Evolutionary conservation across 73 alveolate species (phyloP).

Genomic region (Stentor coeruleus): DNA sequence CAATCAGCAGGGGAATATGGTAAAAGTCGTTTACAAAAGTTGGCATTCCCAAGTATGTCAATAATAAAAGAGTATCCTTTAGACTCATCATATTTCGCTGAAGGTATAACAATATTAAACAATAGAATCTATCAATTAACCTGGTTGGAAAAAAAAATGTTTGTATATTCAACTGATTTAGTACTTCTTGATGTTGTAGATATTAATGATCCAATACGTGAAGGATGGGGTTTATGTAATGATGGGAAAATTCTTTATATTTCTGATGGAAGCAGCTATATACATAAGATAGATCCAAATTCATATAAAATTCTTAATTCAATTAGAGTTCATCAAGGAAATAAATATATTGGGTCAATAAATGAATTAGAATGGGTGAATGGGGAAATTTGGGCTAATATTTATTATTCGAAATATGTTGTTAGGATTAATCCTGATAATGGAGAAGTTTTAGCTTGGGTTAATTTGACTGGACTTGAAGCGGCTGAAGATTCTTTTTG

Average conservation of each 20-base stretch:
- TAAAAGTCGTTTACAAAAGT: background rate
- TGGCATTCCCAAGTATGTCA: background rate
- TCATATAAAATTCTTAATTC: conserved; percentile 6
- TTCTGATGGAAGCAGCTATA: conserved; percentile 38
- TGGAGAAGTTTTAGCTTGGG: conserved; percentile 25
- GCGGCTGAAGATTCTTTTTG: conserved; percentile 24
- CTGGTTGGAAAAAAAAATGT: conserved; percentile 40
- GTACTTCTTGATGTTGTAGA: background rate
- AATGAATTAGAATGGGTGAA: conserved; percentile 44
- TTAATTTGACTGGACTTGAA: conserved; percentile 27
- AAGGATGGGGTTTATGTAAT: conserved; percentile 57
- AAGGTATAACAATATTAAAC: conserved; percentile 43
- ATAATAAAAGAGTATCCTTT: background rate
- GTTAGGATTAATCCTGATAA: conserved; percentile 29
- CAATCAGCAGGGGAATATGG: conserved; percentile 23
- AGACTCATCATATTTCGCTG: conserved; percentile 31
- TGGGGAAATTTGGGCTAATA: conserved; percentile 40
- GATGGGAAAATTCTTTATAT: conserved; percentile 39
- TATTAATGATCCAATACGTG: conserved; percentile 28
- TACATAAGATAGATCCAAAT: conserved; percentile 27
- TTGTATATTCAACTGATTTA: conserved; percentile 21
- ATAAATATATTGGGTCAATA: conserved; percentile 8
- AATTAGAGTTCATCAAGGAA: conserved; percentile 8
- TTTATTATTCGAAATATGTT: conserved; percentile 23
- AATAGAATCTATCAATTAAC: conserved; percentile 36